Percentiles rank a stretch among this genome's conserved stretches.
Evolutionary conservation across 805 yeast species (phyloP).

Genomic region (Debaryomyces castellii): DNA sequence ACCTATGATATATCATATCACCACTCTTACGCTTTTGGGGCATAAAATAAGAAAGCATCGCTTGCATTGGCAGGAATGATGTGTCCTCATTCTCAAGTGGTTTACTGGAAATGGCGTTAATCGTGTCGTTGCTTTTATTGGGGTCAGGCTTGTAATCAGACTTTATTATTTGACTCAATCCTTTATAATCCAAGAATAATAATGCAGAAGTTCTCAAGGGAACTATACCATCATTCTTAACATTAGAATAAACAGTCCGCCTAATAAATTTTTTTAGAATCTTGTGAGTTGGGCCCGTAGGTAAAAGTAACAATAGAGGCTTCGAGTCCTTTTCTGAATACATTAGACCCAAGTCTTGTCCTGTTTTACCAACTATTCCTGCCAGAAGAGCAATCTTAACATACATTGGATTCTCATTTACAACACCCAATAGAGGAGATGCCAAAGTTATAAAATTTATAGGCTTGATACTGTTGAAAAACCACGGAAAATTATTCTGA

Average conservation of each 20-base stretch:
- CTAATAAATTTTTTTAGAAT: slow-evolving; percentile 62
- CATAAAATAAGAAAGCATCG: slow-evolving; percentile 38
- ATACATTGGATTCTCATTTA: slow-evolving; percentile 83
- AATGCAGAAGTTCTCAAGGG: slow-evolving; percentile 89
- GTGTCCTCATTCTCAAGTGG: slow-evolving; percentile 12
- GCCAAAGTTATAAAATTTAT: slow-evolving; percentile 81
- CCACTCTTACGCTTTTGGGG: slow-evolving; percentile 32
- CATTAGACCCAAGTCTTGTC: slow-evolving; percentile 80
- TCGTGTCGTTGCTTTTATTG: slow-evolving; percentile 11
- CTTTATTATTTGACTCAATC: slow-evolving; percentile 29
- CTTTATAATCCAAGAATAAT: slow-evolving; percentile 82
- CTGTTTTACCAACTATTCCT: slow-evolving; percentile 91
- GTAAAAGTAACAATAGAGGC: slow-evolving; percentile 74
- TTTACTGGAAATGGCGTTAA: slow-evolving; percentile 17
- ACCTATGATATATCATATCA: slow-evolving; percentile 12
- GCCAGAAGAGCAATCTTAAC: slow-evolving; percentile 81
- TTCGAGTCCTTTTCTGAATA: slow-evolving; percentile 40
- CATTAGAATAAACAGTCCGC: slow-evolving; percentile 86
- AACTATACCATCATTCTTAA: slow-evolving; percentile 91
- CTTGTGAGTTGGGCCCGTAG: slow-evolving; percentile 69
- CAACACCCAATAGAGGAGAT: slow-evolving; percentile 84
- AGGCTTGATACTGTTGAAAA: slow-evolving; percentile 67
- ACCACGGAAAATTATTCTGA: slow-evolving; percentile 62
- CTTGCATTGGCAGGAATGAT: slow-evolving; percentile 30
- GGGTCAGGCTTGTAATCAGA: slow-evolving; percentile 13